A percentile compares a stretch with the other conserved stretches of the same genome.
These are phyloP conservation scores for Flueggea neowawraea DNA, from an alignment of 441 rosid species.

Conservation along the genomic window DNA sequence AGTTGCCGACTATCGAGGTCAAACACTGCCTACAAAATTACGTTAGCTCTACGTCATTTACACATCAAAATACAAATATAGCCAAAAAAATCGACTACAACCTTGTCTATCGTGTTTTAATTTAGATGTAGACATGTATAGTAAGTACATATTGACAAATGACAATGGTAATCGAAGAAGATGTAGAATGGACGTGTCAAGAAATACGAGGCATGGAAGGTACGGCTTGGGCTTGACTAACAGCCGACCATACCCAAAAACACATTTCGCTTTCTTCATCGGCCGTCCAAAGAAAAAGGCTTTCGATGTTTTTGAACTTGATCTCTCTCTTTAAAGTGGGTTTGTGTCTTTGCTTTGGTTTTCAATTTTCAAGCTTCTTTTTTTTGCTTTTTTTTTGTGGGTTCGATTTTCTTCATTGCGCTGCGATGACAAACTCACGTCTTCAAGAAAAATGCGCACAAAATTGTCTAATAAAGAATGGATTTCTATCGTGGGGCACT, in stretches of 20 bases:
- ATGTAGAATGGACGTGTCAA: constrained; percentile 19
- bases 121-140: too few relatives aligned
- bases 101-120: too few relatives aligned
- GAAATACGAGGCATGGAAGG: neutral
- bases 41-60: constrained; percentile 29
- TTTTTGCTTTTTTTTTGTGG: neutral
- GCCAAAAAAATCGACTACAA: too few relatives aligned
- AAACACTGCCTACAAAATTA: constrained; percentile 1
- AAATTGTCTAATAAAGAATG: too few relatives aligned
- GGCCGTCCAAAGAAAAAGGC: constrained; percentile 57
- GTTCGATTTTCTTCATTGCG: neutral
- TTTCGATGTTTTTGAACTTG: constrained; percentile 12
- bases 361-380: neutral
- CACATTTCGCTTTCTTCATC: constrained; percentile 23
- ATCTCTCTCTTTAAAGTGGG: constrained; percentile 20
- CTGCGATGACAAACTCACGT: neutral
- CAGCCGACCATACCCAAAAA: neutral
- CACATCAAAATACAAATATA: constrained; percentile 12
- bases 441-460: too few relatives aligned
- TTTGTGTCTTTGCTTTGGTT: constrained; percentile 16
- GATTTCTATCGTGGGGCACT: too few relatives aligned
- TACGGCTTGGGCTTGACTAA: neutral
- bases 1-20: constrained; percentile 13
- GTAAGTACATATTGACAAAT: neutral
- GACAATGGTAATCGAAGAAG: neutral